A percentile compares a stretch with the other conserved stretches of the same genome.
Conservation (phyloP, 257 asterid species). For the Forsythia viridissima region DNA sequence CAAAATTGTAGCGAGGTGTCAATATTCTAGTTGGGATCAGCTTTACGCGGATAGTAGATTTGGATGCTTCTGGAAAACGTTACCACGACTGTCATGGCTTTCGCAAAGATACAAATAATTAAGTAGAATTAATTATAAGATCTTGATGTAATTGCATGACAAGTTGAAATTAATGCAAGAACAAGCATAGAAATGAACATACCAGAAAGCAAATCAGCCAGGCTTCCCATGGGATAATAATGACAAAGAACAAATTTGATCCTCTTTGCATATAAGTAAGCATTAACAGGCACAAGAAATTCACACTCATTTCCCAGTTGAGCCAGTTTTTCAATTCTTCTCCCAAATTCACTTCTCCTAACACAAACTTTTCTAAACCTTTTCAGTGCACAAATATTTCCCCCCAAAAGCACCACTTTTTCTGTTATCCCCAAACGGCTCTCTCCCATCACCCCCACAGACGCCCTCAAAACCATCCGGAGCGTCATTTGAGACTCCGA, state of each 20-base stretch:
- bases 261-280: slow-evolving; percentile 57
- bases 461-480: slow-evolving; percentile 49
- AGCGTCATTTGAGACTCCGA: slow-evolving; percentile 37
- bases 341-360: slow-evolving; percentile 45
- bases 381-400: slow-evolving; percentile 43
- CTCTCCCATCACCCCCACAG: slow-evolving; percentile 57
- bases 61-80: no score
- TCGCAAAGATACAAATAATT: no score
- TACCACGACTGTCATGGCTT: no score
- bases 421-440: slow-evolving; percentile 54
- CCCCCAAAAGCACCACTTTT: slow-evolving; percentile 53
- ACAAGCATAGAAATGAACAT: not conserved
- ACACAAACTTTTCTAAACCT: slow-evolving; percentile 43
- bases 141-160: no score
- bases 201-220: slow-evolving; percentile 59
- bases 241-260: slow-evolving; percentile 55
- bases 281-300: slow-evolving; percentile 47
- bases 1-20: no score
- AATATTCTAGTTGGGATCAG: no score
- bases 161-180: no score
- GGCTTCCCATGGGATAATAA: slow-evolving; percentile 67
- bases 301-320: slow-evolving; percentile 34
- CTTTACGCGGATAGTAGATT: no score
- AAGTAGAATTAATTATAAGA: no score
- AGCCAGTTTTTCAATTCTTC: slow-evolving; percentile 44